Conservation (phyloP, 257 asterid species). For the Fraxinus cuspidata region DNA sequence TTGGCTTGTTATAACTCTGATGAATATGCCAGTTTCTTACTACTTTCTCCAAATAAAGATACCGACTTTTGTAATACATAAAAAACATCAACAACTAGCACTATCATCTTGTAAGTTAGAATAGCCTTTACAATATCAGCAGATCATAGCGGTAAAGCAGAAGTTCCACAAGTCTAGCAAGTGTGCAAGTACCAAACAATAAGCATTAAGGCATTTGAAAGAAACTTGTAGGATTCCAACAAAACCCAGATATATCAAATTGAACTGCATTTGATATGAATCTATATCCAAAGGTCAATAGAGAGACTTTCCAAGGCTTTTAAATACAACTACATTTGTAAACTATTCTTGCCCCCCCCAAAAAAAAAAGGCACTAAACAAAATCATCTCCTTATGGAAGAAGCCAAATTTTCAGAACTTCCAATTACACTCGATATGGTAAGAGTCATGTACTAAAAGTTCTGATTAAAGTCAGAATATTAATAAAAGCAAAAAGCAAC, state of each 20-base stretch:
- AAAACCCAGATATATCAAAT: background rate
- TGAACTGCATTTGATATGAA: background rate
- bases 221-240: background rate
- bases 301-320: background rate
- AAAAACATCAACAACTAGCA: background rate
- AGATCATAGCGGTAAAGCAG: background rate
- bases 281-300: background rate
- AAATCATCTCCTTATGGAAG: background rate
- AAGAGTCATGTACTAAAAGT: background rate
- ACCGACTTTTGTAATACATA: conserved; percentile 5
- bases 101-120: conserved; percentile 9
- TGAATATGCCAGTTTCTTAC: conserved; percentile 5
- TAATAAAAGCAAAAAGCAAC: background rate
- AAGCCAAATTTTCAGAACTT: conserved; percentile 1
- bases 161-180: background rate
- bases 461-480: background rate
- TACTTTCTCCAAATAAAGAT: conserved; percentile 7
- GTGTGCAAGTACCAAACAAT: background rate
- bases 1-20: background rate
- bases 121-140: background rate
- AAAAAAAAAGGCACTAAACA: background rate
- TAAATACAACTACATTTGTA: background rate
- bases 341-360: background rate
- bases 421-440: background rate
- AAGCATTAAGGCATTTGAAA: background rate